These are phyloP conservation scores for Fusarium metavorans DNA, from an alignment of 2,329 filamentous ascomycete species.

Conservation along the genomic window DNA sequence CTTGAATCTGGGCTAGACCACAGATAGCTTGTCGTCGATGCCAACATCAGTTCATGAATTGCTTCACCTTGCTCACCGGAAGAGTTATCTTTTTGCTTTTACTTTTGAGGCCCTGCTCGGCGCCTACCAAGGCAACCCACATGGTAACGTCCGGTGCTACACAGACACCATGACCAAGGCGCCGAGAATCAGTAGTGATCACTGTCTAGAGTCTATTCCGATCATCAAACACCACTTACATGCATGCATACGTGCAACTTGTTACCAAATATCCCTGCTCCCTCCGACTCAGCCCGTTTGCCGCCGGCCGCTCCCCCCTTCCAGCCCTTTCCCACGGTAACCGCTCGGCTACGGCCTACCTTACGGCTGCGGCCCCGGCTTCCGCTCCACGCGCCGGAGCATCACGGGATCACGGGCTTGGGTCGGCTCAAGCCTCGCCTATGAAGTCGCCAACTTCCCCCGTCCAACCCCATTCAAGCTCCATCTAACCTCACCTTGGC, in stretches of 20 bases:
- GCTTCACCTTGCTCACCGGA: constrained; percentile 8
- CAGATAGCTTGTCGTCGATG: not conserved
- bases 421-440: constrained; percentile 42
- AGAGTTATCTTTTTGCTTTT: not conserved
- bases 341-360: constrained; percentile 35
- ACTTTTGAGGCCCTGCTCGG: not conserved
- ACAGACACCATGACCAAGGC: constrained; percentile 6
- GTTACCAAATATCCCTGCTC: constrained; percentile 36
- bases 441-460: constrained; percentile 28
- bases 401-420: constrained; percentile 47
- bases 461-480: constrained; percentile 31
- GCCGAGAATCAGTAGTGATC: constrained; percentile 4
- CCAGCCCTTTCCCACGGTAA: constrained; percentile 33
- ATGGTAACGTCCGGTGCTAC: constrained; percentile 19
- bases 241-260: constrained; percentile 12
- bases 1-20: constrained; percentile 15
- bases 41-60: constrained; percentile 34
- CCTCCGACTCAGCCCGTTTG: constrained; percentile 43
- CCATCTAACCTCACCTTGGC: constrained; percentile 15
- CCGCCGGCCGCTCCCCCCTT: constrained; percentile 21
- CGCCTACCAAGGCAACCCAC: constrained; percentile 7
- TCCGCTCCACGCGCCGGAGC: constrained; percentile 45
- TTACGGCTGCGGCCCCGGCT: constrained; percentile 39
- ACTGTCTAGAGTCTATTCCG: not conserved
- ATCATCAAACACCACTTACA: constrained; percentile 25